Evolutionary conservation across 805 yeast genomes (phyloP).

Genomic region (Wickerhamiella nectarea): DNA sequence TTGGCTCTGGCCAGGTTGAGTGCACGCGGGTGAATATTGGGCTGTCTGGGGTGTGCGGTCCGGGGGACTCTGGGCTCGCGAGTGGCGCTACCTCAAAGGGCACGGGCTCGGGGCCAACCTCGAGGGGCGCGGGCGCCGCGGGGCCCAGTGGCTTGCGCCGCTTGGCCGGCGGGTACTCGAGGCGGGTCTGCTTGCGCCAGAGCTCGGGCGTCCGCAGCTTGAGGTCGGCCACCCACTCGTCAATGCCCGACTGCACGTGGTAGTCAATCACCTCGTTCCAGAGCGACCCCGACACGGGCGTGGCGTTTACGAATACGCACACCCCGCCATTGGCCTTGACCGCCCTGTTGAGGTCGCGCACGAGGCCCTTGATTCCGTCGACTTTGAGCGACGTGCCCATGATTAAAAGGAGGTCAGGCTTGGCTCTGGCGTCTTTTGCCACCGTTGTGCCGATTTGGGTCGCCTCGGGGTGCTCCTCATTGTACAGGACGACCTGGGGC

Average conservation of each 20-base stretch:
- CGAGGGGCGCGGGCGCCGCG: too few species aligned
- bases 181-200: conserved; percentile 37
- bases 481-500: conserved; percentile 84
- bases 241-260: conserved; percentile 71
- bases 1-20: too few species aligned
- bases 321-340: conserved; percentile 71
- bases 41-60: too few species aligned
- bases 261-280: conserved; percentile 71
- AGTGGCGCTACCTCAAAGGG: too few species aligned
- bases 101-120: background rate
- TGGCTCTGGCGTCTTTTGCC: conserved; percentile 41
- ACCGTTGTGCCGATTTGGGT: conserved; percentile 62
- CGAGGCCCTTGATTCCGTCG: conserved; percentile 73
- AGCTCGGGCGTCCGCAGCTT: conserved; percentile 44
- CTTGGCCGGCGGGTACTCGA: conserved; percentile 6
- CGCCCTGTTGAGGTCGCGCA: conserved; percentile 48
- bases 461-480: conserved; percentile 83
- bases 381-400: conserved; percentile 90
- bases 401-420: conserved; percentile 70
- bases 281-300: conserved; percentile 37
- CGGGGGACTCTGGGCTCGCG: too few species aligned
- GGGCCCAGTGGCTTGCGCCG: too few species aligned
- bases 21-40: too few species aligned
- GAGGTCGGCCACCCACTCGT: conserved; percentile 56
- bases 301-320: conserved; percentile 64